phyloP scores from a whole-genome alignment of 2,329 filamentous ascomycete genomes.

The Herpotrichia juniperi region DNA sequence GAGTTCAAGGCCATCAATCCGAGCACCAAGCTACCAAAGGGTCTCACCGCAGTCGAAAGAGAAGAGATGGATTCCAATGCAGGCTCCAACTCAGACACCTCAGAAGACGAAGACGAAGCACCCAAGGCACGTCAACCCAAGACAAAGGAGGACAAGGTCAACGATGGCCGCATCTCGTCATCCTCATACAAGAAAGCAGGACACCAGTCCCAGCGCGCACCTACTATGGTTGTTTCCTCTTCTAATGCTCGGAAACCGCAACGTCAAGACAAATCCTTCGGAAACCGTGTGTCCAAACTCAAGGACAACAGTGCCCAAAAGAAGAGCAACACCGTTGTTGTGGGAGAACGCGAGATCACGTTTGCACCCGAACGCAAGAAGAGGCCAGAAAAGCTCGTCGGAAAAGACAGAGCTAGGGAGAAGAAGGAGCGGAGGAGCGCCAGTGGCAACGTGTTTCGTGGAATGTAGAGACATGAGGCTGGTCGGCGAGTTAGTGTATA shows the following conservation, averaged over 20 bases:
- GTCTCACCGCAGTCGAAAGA: slow-evolving; percentile 65
- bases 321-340: slow-evolving; percentile 37
- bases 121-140: slow-evolving; percentile 19
- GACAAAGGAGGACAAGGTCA: slow-evolving; percentile 39
- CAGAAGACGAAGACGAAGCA: slow-evolving; percentile 36
- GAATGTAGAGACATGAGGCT: slow-evolving; percentile 62
- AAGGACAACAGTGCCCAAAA: slow-evolving; percentile 29
- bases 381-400: slow-evolving; percentile 36
- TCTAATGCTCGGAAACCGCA: slow-evolving; percentile 50
- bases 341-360: slow-evolving; percentile 69
- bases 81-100: slow-evolving; percentile 42
- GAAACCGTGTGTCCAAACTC: slow-evolving; percentile 56
- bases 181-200: slow-evolving; percentile 67
- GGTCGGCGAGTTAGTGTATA: not conserved
- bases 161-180: slow-evolving; percentile 62
- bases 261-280: slow-evolving; percentile 63
- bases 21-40: slow-evolving; percentile 67
- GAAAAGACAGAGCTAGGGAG: slow-evolving; percentile 31
- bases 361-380: slow-evolving; percentile 68
- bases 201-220: slow-evolving; percentile 45
- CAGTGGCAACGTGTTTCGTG: slow-evolving; percentile 76
- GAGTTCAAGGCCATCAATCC: slow-evolving; percentile 92
- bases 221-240: slow-evolving; percentile 64
- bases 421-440: slow-evolving; percentile 69
- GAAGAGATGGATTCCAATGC: slow-evolving; percentile 57